phyloP scores from a whole-genome alignment of 2,329 filamentous ascomycete species.

The Beauveria rudraprayagi region DNA sequence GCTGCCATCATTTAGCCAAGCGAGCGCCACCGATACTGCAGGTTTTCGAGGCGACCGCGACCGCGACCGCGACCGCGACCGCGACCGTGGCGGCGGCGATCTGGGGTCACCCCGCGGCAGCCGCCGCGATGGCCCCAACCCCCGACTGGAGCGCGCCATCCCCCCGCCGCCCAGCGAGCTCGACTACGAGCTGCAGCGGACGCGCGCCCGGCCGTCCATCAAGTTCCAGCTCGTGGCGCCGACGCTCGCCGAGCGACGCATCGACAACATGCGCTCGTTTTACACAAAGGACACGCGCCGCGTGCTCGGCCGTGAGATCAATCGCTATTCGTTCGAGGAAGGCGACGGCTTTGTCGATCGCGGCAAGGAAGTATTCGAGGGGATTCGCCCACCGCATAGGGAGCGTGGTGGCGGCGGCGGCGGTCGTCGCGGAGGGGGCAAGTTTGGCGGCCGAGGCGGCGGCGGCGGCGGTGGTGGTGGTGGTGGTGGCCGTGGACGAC shows the following conservation, averaged over 20 bases:
- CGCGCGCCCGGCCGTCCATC: slow-evolving; percentile 34
- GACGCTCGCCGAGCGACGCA: slow-evolving; percentile 54
- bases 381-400: slow-evolving; percentile 52
- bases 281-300: slow-evolving; percentile 35
- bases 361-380: slow-evolving; percentile 61
- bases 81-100: neutral
- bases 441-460: slow-evolving; percentile 20
- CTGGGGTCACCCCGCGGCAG: neutral
- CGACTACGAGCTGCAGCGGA: slow-evolving; percentile 20
- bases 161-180: slow-evolving; percentile 6
- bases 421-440: slow-evolving; percentile 18
- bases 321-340: slow-evolving; percentile 67
- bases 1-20: neutral
- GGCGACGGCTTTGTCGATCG: slow-evolving; percentile 60
- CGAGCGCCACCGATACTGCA: neutral
- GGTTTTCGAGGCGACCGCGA: neutral
- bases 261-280: slow-evolving; percentile 46
- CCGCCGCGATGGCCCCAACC: neutral
- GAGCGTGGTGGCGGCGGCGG: slow-evolving; percentile 28
- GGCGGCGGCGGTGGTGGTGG: slow-evolving; percentile 4
- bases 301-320: slow-evolving; percentile 42
- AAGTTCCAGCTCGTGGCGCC: slow-evolving; percentile 51
- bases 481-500: slow-evolving; percentile 16
- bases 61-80: neutral
- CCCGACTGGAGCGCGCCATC: neutral